Evolutionary conservation across 208 protist species (phyloP), one percentile per base, ranked within the genome.

Genomic region (Entamoeba nuttalli): DNA sequence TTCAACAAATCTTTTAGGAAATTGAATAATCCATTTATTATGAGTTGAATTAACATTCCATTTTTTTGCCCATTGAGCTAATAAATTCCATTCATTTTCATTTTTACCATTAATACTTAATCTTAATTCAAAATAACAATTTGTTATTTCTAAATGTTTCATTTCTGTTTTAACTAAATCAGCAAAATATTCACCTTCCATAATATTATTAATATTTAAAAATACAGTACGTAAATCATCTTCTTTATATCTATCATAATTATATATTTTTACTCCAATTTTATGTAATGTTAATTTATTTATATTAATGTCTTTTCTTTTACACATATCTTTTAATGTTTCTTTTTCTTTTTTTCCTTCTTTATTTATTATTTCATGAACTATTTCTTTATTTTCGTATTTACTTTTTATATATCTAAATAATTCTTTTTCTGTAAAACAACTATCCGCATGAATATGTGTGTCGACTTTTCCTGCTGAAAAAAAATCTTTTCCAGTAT

Each of bases 391-490:
- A 52, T 95, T 98, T 94, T 99, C 97, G 48, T 97, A 97, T 96
- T 97, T 98, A 62, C 98, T 97, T 94, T 98, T 97, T 48, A 99
- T 98, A 97, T 99, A 99, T 55, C 97, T 97, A 17, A 99, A 96
- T 19, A 99, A 97, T 94, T 99, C 98, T 95, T 98, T 97, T 73
- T 98, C 97, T 9, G 98, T 99, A 98, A 99, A 98, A 30, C 98
- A 98, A 25, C 98, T 98, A 3, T 98, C 98, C 96, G 98, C 98
- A 96, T 99, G 98, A 95, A 99, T 98, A 95, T 99, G 98, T n/a
- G 98, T 99, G 96, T 99, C 98, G 48, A 99, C 98, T 95, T 99
- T 99, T 21, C 97, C 97, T 5, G 98, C 98, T 94, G 25, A 51
- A 44, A 73, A 71, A n/a, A 95, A 95, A n/a, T 95, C 94, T 53